Conservation (phyloP, 176 grass and related monocot genomes). For the Cenchrus purpureus region DNA sequence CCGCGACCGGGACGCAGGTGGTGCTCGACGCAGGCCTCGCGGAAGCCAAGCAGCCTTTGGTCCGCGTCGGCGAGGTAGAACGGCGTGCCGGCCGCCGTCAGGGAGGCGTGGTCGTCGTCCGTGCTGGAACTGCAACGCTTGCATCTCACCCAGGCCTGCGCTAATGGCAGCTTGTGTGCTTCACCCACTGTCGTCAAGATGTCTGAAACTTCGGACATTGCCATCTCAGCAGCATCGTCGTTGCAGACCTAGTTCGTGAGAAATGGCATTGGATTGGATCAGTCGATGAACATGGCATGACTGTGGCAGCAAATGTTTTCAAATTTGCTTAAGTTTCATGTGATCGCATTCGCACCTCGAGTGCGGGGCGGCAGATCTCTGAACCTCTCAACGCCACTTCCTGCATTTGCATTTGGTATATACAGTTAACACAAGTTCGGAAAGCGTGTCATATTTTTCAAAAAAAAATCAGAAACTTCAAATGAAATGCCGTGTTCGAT, state of each 20-base stretch:
- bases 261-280: background rate
- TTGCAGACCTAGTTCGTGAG: slow-evolving; percentile 46
- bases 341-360: slow-evolving; percentile 45
- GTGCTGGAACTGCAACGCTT: slow-evolving; percentile 40
- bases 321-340: background rate
- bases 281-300: background rate
- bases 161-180: slow-evolving; percentile 65
- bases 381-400: slow-evolving; percentile 71
- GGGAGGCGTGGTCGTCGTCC: slow-evolving; percentile 40
- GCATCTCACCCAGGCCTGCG: slow-evolving; percentile 83
- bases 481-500: background rate
- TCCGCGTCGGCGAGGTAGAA: slow-evolving; percentile 50
- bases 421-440: background rate
- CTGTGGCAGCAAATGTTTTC: background rate
- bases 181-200: slow-evolving; percentile 56
- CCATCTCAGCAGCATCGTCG: slow-evolving; percentile 30
- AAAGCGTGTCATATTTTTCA: background rate
- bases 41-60: slow-evolving; percentile 47
- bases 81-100: slow-evolving; percentile 64
- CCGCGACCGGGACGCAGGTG: slow-evolving; percentile 59
- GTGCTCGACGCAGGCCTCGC: slow-evolving; percentile 81
- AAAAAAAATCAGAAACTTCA: background rate
- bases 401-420: slow-evolving; percentile 43
- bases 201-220: slow-evolving; percentile 64
- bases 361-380: slow-evolving; percentile 53